A percentile compares a stretch with the other conserved stretches of the same genome.
Conservation (phyloP, 768 basidiomycete genomes). For the Lyophyllum atratum region DNA sequence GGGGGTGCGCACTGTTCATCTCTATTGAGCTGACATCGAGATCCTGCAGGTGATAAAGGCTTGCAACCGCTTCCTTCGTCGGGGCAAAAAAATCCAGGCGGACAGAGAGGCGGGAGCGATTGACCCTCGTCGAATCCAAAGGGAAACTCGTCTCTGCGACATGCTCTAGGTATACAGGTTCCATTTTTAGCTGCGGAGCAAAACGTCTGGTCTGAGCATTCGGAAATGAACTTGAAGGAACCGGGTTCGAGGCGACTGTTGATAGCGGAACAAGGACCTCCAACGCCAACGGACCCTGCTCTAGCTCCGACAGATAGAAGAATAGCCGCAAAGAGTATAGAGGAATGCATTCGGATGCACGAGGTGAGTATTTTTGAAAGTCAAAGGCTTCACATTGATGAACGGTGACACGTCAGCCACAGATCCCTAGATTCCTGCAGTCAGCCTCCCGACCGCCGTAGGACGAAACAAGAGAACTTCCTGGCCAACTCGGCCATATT, state of each 20-base stretch:
- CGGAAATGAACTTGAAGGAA: slow-evolving; percentile 59
- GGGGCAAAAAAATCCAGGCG: slow-evolving; percentile 58
- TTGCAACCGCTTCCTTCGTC: slow-evolving; percentile 66
- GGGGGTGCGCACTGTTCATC: slow-evolving; percentile 57
- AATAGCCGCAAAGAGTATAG: background rate
- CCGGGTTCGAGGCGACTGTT: slow-evolving; percentile 55
- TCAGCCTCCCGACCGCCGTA: no score
- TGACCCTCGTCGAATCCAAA: slow-evolving; percentile 44
- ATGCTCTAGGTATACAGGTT: slow-evolving; percentile 54
- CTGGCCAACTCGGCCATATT: no score
- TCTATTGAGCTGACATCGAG: slow-evolving; percentile 58
- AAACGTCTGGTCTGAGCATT: slow-evolving; percentile 61
- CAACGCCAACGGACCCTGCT: slow-evolving; percentile 6
- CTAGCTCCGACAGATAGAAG: background rate
- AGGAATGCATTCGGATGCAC: background rate
- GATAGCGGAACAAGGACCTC: slow-evolving; percentile 37
- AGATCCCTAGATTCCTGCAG: no score
- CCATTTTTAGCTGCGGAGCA: slow-evolving; percentile 45
- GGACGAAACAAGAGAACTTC: no score
- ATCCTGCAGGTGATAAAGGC: slow-evolving; percentile 40
- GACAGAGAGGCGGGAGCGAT: slow-evolving; percentile 54
- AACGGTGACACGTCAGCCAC: no score
- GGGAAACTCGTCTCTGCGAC: slow-evolving; percentile 63
- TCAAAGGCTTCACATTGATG: background rate
- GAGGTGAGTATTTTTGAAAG: background rate